phyloP scores from a whole-genome alignment of 129 eudicot genomes.

The Solidago caesia region DNA sequence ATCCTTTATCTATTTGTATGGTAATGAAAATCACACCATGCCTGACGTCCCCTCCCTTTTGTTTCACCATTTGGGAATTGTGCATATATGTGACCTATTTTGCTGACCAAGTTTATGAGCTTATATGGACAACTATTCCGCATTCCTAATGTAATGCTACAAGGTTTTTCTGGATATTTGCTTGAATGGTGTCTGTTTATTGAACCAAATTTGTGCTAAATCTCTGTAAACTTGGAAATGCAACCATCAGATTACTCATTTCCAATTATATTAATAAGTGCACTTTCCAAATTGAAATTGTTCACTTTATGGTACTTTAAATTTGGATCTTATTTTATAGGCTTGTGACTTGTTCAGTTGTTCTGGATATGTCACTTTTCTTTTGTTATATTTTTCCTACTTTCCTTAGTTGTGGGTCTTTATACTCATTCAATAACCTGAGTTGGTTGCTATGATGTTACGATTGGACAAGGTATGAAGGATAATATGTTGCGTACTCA shows the following conservation, averaged over 20 bases:
- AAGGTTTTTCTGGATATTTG: background rate
- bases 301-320: no score
- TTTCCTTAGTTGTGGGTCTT: background rate
- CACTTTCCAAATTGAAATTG: background rate
- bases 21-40: background rate
- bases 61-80: background rate
- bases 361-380: no score
- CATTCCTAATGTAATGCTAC: background rate
- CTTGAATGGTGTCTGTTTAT: background rate
- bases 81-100: background rate
- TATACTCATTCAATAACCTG: background rate
- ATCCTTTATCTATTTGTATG: slow-evolving; percentile 7
- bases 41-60: background rate
- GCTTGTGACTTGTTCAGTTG: no score
- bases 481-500: background rate
- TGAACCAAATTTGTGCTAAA: background rate
- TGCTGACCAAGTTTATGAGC: slow-evolving; percentile 1
- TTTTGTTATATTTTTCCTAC: background rate
- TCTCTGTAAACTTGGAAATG: background rate
- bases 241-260: background rate
- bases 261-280: background rate
- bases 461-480: background rate
- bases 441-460: background rate
- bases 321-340: no score
- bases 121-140: background rate